Evolutionary conservation across 495 filamentous ascomycete species (phyloP), one percentile per base, ranked within the genome.

Genomic region (Aspergillus conjunctus): DNA sequence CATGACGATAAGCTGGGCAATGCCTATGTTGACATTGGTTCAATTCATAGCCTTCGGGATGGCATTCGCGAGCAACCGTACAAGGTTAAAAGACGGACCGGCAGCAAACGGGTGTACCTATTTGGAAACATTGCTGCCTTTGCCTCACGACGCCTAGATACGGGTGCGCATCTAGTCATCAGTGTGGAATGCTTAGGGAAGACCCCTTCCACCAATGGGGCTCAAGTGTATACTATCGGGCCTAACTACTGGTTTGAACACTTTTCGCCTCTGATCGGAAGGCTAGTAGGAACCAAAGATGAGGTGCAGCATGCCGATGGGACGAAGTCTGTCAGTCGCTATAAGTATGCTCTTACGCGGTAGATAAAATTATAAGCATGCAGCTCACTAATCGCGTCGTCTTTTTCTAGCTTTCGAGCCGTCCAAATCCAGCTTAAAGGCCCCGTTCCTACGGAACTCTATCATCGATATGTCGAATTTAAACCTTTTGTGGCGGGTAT

Each of bases 391-490:
- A 30, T 30, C 12, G n/a, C 20, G 1, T 6, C 44, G 6, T 7
- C 20, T 11, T 43, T 17, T 39, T 59, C 51, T 63, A 92, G 89
- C 71, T 98, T 98, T 76, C 91, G 96, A 82, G 91, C 93, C 39
- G 94, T 93, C 70, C 88, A 97, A 62, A 86, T 98, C 48, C 93
- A 97, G 62, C 82, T 98, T 31, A 77, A 81, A 21, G 93, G 93
- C 0, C 93, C 93, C 0, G 88, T 93, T 0, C 92, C 93, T 0
- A 69, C 81, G 3, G 75, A 83, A 49, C 79, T 98, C 26, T 95
- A 95, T 68, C 92, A 97, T 68, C 87, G 90, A 60, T 98, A 87
- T 73, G 92, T 97, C 48, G 93, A 94, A 68, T 97, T 97, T 71
- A 88, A 84, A 46, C 93, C 93, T 18, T 91, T 96, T 66, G 88